A percentile compares a stretch with the other conserved stretches of the same genome.
phyloP scores from a whole-genome alignment of 1,284 basidiomycete genomes.

The Puccinia coronata region DNA sequence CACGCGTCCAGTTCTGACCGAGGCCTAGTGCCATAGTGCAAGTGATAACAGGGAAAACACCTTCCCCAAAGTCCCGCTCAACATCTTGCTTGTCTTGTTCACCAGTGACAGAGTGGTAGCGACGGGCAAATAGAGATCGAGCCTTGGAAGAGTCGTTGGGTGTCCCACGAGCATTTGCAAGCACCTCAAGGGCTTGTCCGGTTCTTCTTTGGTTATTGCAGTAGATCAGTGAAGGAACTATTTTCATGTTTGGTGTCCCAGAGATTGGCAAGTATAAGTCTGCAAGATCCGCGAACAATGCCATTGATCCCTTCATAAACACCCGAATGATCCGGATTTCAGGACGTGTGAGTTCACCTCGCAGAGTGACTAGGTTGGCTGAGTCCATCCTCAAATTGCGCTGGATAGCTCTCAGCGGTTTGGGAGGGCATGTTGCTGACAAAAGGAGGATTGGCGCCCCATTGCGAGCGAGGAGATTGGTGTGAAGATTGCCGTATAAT shows the following conservation, averaged over 20 bases:
- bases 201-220: background rate
- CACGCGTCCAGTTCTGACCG: conserved; percentile 32
- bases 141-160: background rate
- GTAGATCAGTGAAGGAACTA: conserved; percentile 11
- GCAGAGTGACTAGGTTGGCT: background rate
- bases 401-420: background rate
- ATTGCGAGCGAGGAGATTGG: background rate
- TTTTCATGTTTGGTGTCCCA: background rate
- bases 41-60: background rate
- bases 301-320: background rate
- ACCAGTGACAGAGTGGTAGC: too few relatives aligned
- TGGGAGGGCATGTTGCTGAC: conserved; percentile 4
- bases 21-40: conserved; percentile 34
- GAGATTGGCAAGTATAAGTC: background rate
- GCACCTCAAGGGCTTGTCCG: background rate
- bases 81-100: background rate
- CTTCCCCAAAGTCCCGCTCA: background rate
- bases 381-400: background rate
- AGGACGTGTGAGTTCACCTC: background rate
- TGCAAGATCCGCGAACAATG: background rate
- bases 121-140: background rate
- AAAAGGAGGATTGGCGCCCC: background rate
- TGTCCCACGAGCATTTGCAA: background rate
- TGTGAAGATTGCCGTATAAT: background rate
- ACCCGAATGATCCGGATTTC: conserved; percentile 6